Conservation (phyloP, 2,329 filamentous ascomycete species). For the Blumeriella jaapii region DNA sequence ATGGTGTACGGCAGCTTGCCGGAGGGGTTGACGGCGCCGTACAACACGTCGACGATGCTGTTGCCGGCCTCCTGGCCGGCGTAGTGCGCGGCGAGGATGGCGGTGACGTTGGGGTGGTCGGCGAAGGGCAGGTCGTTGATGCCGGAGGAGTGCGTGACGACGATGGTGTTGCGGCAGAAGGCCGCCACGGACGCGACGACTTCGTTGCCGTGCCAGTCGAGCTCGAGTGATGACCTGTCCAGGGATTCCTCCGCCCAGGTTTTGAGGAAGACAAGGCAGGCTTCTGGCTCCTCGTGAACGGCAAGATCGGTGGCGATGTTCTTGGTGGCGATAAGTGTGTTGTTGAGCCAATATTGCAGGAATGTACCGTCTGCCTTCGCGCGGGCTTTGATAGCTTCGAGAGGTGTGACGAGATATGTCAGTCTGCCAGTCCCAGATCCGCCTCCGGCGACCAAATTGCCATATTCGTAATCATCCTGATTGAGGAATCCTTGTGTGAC, state of each 20-base stretch:
- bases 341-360: slow-evolving; percentile 42
- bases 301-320: slow-evolving; percentile 35
- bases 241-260: slow-evolving; percentile 58
- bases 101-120: slow-evolving; percentile 64
- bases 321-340: slow-evolving; percentile 50
- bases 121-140: slow-evolving; percentile 45
- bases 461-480: slow-evolving; percentile 45
- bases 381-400: slow-evolving; percentile 49
- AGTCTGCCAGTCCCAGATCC: slow-evolving; percentile 37
- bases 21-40: slow-evolving; percentile 62
- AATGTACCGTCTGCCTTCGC: slow-evolving; percentile 36
- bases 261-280: slow-evolving; percentile 52
- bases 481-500: slow-evolving; percentile 33
- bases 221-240: slow-evolving; percentile 39
- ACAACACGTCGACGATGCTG: slow-evolving; percentile 64
- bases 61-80: slow-evolving; percentile 77
- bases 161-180: slow-evolving; percentile 44
- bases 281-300: slow-evolving; percentile 13
- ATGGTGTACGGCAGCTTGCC: slow-evolving; percentile 58
- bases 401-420: slow-evolving; percentile 38
- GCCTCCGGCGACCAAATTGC: slow-evolving; percentile 35
- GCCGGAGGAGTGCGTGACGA: slow-evolving; percentile 52
- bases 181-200: slow-evolving; percentile 33
- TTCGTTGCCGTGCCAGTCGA: slow-evolving; percentile 21
- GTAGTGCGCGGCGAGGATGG: slow-evolving; percentile 66